phyloP scores from a whole-genome alignment of 768 basidiomycete species.

The Termitomyces sp. region DNA sequence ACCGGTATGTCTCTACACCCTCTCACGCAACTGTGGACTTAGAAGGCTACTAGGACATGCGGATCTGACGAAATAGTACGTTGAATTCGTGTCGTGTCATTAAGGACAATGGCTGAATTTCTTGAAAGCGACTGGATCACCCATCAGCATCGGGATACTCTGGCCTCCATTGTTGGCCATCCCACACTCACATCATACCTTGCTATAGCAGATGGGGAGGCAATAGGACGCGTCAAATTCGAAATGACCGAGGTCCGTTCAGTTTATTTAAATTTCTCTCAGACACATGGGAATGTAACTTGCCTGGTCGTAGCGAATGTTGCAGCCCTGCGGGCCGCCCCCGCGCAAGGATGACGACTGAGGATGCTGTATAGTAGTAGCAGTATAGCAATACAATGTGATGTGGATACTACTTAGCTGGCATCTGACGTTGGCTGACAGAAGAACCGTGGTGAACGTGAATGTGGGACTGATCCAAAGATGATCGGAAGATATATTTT shows the following conservation, averaged over 20 bases:
- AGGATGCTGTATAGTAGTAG: slow-evolving; percentile 6
- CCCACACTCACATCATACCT: slow-evolving; percentile 81
- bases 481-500: slow-evolving; percentile 13
- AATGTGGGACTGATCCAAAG: neutral
- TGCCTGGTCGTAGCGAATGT: slow-evolving; percentile 64
- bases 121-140: slow-evolving; percentile 87
- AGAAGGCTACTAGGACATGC: slow-evolving; percentile 69
- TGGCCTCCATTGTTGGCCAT: slow-evolving; percentile 90
- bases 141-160: slow-evolving; percentile 96
- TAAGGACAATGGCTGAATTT: slow-evolving; percentile 11
- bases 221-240: slow-evolving; percentile 84
- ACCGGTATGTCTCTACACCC: slow-evolving; percentile 59
- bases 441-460: slow-evolving; percentile 2
- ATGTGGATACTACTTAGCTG: neutral
- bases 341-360: slow-evolving; percentile 85
- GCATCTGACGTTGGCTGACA: slow-evolving; percentile 10
- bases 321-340: slow-evolving; percentile 92
- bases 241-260: slow-evolving; percentile 89
- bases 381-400: neutral
- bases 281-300: slow-evolving; percentile 4
- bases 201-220: slow-evolving; percentile 91
- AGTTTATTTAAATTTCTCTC: neutral
- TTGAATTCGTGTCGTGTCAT: slow-evolving; percentile 13
- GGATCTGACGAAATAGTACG: slow-evolving; percentile 93
- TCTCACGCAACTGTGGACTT: neutral